phyloP scores from a whole-genome alignment of 1,284 basidiomycete species.

The Cystobasidium slooffiae region DNA sequence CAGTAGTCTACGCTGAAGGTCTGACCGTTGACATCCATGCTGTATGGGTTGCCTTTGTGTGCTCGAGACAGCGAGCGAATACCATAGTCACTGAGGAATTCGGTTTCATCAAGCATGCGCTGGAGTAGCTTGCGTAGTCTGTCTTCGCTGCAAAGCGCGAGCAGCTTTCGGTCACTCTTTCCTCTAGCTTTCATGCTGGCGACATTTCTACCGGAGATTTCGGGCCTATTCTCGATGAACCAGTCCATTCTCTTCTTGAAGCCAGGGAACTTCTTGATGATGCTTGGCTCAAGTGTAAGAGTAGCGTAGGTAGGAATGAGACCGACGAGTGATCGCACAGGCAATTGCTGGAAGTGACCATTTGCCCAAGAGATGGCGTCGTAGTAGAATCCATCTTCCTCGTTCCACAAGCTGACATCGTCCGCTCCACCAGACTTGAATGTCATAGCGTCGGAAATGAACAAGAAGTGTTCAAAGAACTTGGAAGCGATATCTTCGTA shows the following conservation, averaged over 20 bases:
- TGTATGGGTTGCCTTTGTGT: constrained; percentile 92
- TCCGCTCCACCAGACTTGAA: constrained; percentile 65
- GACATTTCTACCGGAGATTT: constrained; percentile 85
- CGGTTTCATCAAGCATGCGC: constrained; percentile 95
- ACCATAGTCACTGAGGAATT: constrained; percentile 93
- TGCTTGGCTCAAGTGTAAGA: constrained; percentile 84
- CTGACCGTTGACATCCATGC: constrained; percentile 89
- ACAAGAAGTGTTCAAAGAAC: constrained; percentile 76
- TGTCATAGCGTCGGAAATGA: constrained; percentile 97
- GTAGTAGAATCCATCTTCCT: constrained; percentile 96
- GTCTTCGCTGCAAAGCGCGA: constrained; percentile 91
- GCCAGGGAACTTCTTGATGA: constrained; percentile 87
- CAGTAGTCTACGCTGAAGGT: constrained; percentile 92
- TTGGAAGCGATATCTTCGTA: constrained; percentile 99
- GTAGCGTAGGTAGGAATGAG: constrained; percentile 95
- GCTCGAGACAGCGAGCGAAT: constrained; percentile 90
- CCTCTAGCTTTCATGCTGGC: constrained; percentile 84
- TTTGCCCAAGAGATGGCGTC: constrained; percentile 64
- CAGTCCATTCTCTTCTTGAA: constrained; percentile 99
- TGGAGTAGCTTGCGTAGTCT: constrained; percentile 83
- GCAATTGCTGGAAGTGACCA: constrained; percentile 72
- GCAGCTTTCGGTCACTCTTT: constrained; percentile 80
- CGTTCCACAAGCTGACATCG: constrained; percentile 87
- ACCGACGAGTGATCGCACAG: constrained; percentile 89
- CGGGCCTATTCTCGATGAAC: constrained; percentile 92